Evolutionary conservation across 164 flowering plant genomes (phyloP).

Genomic region (Tetrastigma voinierianum): DNA sequence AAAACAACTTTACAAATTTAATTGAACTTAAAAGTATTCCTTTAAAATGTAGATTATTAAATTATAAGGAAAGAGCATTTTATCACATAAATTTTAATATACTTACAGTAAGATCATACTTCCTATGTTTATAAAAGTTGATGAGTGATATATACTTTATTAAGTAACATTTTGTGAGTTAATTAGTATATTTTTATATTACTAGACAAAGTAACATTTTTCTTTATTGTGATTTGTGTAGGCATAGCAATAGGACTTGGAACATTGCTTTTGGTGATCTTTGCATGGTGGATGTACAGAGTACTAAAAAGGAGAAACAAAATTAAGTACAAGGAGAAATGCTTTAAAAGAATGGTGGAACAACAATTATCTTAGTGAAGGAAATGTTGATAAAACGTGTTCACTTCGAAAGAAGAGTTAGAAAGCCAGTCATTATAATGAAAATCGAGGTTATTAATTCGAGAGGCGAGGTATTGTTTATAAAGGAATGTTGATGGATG

Average conservation of each 20-base stretch:
- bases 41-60: too few relatives aligned
- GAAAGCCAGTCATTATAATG: constrained; percentile 5
- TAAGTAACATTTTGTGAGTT: too few relatives aligned
- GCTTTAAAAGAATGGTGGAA: not conserved
- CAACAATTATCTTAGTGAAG: constrained; percentile 4
- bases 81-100: too few relatives aligned
- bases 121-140: too few relatives aligned
- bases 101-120: too few relatives aligned
- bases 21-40: too few relatives aligned
- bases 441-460: not conserved
- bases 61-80: too few relatives aligned
- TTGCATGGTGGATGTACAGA: not conserved
- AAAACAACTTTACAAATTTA: too few relatives aligned
- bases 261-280: not conserved
- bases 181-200: too few relatives aligned
- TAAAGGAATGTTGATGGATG: constrained; percentile 20
- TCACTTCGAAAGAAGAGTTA: constrained; percentile 1
- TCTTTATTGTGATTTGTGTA: too few relatives aligned
- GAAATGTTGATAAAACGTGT: constrained; percentile 1
- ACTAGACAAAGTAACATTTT: too few relatives aligned
- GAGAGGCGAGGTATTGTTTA: constrained; percentile 10
- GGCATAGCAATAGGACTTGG: not conserved
- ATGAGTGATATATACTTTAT: too few relatives aligned
- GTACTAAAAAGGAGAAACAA: not conserved
- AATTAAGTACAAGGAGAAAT: not conserved